A percentile compares a stretch with the other conserved stretches of the same genome.
These are phyloP conservation scores for Agapanthus africanus DNA, from an alignment of 106 monocot species.

Conservation along the genomic window DNA sequence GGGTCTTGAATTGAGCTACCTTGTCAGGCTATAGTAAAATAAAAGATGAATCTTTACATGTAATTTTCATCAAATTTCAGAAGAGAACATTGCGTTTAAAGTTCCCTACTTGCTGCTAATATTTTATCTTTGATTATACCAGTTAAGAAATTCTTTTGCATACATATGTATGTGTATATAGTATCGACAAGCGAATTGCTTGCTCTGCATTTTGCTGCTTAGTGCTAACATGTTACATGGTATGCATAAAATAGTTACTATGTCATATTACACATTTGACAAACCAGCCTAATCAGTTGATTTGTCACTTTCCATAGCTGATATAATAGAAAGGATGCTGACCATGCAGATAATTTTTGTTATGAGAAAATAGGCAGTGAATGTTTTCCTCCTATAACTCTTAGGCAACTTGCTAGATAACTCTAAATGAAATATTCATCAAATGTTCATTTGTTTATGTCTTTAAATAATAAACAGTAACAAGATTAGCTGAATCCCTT, in stretches of 20 bases:
- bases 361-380: not conserved
- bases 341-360: not conserved
- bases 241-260: not conserved
- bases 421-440: not conserved
- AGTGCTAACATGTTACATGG: not conserved
- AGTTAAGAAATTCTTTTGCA: not conserved
- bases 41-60: not conserved
- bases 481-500: not conserved
- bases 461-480: not conserved
- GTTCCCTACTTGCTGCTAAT: too few relatives aligned
- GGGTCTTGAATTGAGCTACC: not conserved
- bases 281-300: not conserved
- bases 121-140: too few relatives aligned
- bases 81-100: too few relatives aligned
- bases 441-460: too few relatives aligned
- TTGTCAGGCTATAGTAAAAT: not conserved
- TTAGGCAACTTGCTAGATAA: not conserved
- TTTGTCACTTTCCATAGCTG: not conserved
- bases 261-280: not conserved
- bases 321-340: not conserved
- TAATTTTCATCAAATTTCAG: not conserved
- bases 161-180: too few relatives aligned
- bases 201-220: too few relatives aligned
- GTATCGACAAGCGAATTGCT: too few relatives aligned
- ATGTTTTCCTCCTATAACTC: too few relatives aligned